Percentiles rank a stretch among this genome's conserved stretches.
These are phyloP conservation scores for Pholiota conissans DNA, from an alignment of 768 basidiomycete genomes.

Conservation along the genomic window DNA sequence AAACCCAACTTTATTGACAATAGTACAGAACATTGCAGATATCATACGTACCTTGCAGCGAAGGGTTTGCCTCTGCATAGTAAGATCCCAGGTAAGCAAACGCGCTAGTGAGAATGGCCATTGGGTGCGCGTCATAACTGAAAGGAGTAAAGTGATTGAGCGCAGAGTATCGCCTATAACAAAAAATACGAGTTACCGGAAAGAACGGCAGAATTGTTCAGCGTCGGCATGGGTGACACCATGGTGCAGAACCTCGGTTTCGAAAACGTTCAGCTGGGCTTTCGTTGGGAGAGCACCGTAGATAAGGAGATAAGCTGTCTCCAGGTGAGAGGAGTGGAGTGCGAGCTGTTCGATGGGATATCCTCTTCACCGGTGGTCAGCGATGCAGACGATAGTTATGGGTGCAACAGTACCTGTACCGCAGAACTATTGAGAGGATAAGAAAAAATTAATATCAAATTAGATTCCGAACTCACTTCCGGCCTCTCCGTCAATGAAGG, in stretches of 20 bases:
- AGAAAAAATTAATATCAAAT: background rate
- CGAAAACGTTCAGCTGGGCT: slow-evolving; percentile 60
- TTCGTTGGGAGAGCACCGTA: slow-evolving; percentile 79
- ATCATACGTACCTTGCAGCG: slow-evolving; percentile 60
- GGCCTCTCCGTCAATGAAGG: slow-evolving; percentile 88
- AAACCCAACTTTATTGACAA: background rate
- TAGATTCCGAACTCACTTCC: slow-evolving; percentile 47
- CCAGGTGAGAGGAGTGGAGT: slow-evolving; percentile 74
- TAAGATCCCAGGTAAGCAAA: slow-evolving; percentile 89
- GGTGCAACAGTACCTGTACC: slow-evolving; percentile 60
- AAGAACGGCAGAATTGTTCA: slow-evolving; percentile 67
- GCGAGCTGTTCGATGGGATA: slow-evolving; percentile 94
- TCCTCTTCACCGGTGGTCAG: slow-evolving; percentile 49
- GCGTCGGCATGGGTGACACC: slow-evolving; percentile 66
- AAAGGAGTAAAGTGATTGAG: background rate
- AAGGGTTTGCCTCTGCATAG: slow-evolving; percentile 87
- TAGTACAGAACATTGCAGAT: background rate
- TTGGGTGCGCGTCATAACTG: slow-evolving; percentile 90
- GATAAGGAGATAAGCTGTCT: slow-evolving; percentile 85
- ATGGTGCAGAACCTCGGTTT: slow-evolving; percentile 79
- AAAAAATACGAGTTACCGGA: slow-evolving; percentile 41
- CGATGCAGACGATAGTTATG: no score
- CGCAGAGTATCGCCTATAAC: background rate
- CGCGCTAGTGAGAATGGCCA: slow-evolving; percentile 86
- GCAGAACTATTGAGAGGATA: slow-evolving; percentile 43